Evolutionary conservation across 345 rosid genomes (phyloP), one percentile per base, ranked within the genome.

Genomic region (Populus davidiana): DNA sequence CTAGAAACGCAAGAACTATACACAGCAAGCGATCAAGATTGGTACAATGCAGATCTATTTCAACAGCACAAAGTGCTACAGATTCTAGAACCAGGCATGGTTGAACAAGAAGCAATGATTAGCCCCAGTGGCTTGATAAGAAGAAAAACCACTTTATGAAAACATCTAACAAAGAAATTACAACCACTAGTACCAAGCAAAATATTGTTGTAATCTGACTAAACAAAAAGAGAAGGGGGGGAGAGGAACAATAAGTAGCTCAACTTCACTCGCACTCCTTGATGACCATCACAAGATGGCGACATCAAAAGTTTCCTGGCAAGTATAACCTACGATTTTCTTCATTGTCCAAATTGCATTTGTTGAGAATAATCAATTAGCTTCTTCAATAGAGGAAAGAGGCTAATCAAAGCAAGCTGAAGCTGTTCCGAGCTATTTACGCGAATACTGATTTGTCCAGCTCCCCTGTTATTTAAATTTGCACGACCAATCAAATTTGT

Each of bases 341-440:
- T 84, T 90, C 88, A 89, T 81, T 88, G 91, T 93, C 95, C 89
- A 79, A 74, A 89, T 77, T 86, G 94, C 82, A 75, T 71, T 81
- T 88, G 94, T 76, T 82, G 92, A 59, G 88, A 81, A 84, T 77
- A 81, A 71, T 79, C 83, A 69, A 79, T 56, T 1, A 93, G 83
- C 88, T 90, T 96, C 88, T 87, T 87, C 86, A 93, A 74, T 13
- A 93, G 82, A 54, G 99, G 99, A 81, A 96, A 56, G 20, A 93
- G 78, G 49, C 88, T 94, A 59, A 90, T 59, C 78, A 92, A 74
- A 35, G 95, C 98, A 56, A 94, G 79, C 63, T 94, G 99, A 79
- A 96, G 90, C 87, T 96, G 98, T 77, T 96, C 97, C 0, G 95
- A 91, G 89, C 97, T 96, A 78, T 89, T 96, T 43, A 93, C 56